Base-by-base conservation (phyloP, 495 filamentous ascomycete species). In the Aspergillus cavernicola region DNA sequence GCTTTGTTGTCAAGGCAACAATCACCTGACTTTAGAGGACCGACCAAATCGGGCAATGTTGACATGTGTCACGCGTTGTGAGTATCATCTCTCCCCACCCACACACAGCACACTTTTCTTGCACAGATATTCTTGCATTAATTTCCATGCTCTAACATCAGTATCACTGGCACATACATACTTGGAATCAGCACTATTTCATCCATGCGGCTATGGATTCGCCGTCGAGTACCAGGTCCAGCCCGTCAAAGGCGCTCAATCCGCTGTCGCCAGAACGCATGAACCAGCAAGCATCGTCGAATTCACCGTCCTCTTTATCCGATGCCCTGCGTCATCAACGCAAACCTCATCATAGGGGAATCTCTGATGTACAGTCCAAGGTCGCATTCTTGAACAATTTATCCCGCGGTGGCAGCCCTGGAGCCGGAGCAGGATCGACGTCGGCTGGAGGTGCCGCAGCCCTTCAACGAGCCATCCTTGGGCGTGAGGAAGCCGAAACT, bases 381-480 rank as follows among this genome's bases (percentile, higher is more conserved):
- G 89, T 95, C 59, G 85, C 83, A 22, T 89, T 85, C 55, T 86
- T 95, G 61, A 92, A 95, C 70, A 81, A 77, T 42, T 70, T 96
- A 31, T 74, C 79, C 42, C 75, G 80, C 61, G 78, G 81, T 70
- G 80, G 80, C 50, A 71, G 81, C 76, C 60, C 81, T 73, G 61
- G 76, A 78, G 68, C 71, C 77, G 62, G 82, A 80, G 61, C 79
- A 74, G 24, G 55, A 39, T 41, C 55, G 18, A 43, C 45, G 11
- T 57, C 70, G 4, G 57, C 67, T 5, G 54, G 57, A 44, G 79
- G 79, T 53, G 81, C 89, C 59, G 87, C 88, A 20, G 88, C 88
- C 40, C 69, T 93, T 13, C 87, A 87, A 70, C 74, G 88, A 50
- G 89, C 90, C 26, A 85, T 92, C 66, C 73, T 93, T 35, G 91